Percentiles rank a stretch among this genome's conserved stretches.
Conservation (phyloP, 2,329 filamentous ascomycete species). For the Sphaerulina vaccinii region DNA sequence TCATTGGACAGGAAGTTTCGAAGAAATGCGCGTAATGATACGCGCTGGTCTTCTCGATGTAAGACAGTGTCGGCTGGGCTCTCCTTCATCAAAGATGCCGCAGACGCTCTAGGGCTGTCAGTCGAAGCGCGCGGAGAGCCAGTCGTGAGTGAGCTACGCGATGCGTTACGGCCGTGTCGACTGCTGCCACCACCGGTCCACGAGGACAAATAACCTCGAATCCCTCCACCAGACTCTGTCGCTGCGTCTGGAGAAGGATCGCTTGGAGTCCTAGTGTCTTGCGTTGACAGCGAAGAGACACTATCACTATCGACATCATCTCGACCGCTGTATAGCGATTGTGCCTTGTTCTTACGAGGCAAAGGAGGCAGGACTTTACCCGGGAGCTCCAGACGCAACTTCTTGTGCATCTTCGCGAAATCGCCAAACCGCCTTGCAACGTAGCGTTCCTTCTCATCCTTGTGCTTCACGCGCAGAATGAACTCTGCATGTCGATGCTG, state of each 20-base stretch:
- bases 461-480: conserved; percentile 77
- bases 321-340: conserved; percentile 59
- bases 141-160: conserved; percentile 38
- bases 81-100: conserved; percentile 19
- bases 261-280: conserved; percentile 44
- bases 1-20: conserved; percentile 80
- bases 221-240: conserved; percentile 36
- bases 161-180: conserved; percentile 44
- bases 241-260: conserved; percentile 17
- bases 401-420: conserved; percentile 76
- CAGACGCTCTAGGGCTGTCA: conserved; percentile 27
- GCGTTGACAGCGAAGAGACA: conserved; percentile 75
- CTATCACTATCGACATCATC: conserved; percentile 72
- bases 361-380: conserved; percentile 84
- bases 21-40: conserved; percentile 89
- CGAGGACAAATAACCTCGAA: conserved; percentile 45
- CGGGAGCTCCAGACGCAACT: conserved; percentile 78
- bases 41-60: conserved; percentile 84
- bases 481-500: conserved; percentile 95
- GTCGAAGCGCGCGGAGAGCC: conserved; percentile 37
- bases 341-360: conserved; percentile 87
- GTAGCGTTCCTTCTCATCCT: conserved; percentile 72
- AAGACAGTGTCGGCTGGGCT: conserved; percentile 48
- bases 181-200: conserved; percentile 36
- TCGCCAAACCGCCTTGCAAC: conserved; percentile 86